Evolutionary conservation across 192 early-diverging fungal genomes (phyloP), one percentile per base, ranked within the genome.

Genomic region (Martensiomyces pterosporus): DNA sequence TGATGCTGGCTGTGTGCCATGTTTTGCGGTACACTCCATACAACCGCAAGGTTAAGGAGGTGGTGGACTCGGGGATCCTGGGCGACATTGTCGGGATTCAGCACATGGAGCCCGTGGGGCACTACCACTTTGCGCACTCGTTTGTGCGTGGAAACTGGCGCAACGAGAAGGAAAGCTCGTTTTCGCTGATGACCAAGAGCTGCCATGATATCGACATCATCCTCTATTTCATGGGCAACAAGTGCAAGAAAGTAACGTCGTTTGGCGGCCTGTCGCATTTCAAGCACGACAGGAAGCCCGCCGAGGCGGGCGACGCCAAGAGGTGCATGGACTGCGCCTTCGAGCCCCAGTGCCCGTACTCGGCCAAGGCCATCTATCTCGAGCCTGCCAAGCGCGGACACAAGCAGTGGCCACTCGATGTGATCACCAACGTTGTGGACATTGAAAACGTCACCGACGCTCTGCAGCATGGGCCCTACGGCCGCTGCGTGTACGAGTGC

Each of bases 61-160:
- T 82, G 13, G 57, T 87, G 12, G 79, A 80, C 19, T 49, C 57
- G 8, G 72, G 73, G 0, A 59, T 55, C 3, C 49, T 83, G 14
- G 85, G 85, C 15, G 71, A 81, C 12, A 60, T 87, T 32, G 56
- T 84, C 35, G 79, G 80, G 43, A 77, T 87, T 17, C 64, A 76
- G 40, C 85, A 87, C 41, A 39, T 80, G 19, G 83, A 87, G 47
- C 82, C 83, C 0, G 82, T 85, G 3, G 84, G 84, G 1, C 79
- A 70, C 59, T 83, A 65, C 52, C 84, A 85, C 46, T 83, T 82
- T 68, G 80, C 82, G 3, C 84, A 85, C 40, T 80, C 79, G 7
- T 78, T 68, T 39, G 84, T 85, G 9, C 56, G 84, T 4, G 84
- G 84, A 3, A 85, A 82, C 56, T 84, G 82, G 84, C 54, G 64